A percentile compares a stretch with the other conserved stretches of the same genome.
Evolutionary conservation across 495 filamentous ascomycete genomes (phyloP).

Genomic region (Penicillium arizonense): DNA sequence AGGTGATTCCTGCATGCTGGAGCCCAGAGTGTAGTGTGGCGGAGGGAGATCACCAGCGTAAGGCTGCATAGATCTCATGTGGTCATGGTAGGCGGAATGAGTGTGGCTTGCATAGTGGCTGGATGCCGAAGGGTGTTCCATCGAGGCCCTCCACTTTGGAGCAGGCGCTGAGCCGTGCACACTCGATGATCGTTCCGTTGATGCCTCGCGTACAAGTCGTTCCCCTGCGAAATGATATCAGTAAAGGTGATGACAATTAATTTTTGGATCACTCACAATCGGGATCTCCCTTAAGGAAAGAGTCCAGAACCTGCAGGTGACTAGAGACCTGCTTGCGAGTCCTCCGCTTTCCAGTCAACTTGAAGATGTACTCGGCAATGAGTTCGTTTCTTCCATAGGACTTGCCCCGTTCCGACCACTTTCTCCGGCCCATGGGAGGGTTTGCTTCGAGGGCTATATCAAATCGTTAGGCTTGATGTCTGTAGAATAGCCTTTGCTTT

Average conservation of each 20-base stretch:
- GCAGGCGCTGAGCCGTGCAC: constrained; percentile 33
- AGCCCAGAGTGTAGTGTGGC: constrained; percentile 36
- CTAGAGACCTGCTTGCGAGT: constrained; percentile 90
- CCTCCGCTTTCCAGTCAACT: constrained; percentile 62
- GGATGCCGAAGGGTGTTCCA: constrained; percentile 35
- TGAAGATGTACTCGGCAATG: constrained; percentile 78
- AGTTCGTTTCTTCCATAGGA: constrained; percentile 88
- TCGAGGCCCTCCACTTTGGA: constrained; percentile 39
- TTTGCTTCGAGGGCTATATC: constrained; percentile 72
- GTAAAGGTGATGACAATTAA: not conserved
- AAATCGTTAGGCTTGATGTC: constrained; percentile 5
- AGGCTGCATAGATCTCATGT: constrained; percentile 32
- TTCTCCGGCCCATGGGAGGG: constrained; percentile 78
- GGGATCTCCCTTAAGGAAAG: constrained; percentile 64
- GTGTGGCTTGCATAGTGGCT: constrained; percentile 31
- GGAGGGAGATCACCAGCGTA: constrained; percentile 38
- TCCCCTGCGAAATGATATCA: constrained; percentile 33
- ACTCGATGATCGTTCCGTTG: constrained; percentile 33
- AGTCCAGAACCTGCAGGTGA: constrained; percentile 95
- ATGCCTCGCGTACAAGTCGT: constrained; percentile 42
- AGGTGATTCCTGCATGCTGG: constrained; percentile 33
- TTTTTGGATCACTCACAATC: constrained; percentile 36
- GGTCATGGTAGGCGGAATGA: constrained; percentile 32
- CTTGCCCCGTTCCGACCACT: constrained; percentile 69
- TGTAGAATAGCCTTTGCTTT: not conserved